These are phyloP conservation scores for Oenanthe sinensis DNA, from an alignment of 129 eudicot genomes.

Conservation along the genomic window DNA sequence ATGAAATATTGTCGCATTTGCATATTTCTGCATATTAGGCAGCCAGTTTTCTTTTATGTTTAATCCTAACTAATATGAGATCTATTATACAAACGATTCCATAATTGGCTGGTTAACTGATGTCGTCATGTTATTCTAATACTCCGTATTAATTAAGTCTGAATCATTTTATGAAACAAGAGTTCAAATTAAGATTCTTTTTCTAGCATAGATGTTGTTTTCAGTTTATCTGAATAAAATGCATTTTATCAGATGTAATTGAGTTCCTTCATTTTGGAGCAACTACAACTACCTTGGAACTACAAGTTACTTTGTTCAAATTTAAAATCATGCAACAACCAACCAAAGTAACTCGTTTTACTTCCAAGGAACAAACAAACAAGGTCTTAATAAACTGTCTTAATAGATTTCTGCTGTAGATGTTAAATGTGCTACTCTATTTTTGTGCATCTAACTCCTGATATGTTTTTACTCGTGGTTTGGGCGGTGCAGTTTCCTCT, in stretches of 20 bases:
- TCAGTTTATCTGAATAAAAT: background rate
- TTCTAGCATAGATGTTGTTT: background rate
- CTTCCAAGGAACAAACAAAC: background rate
- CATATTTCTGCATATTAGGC: background rate
- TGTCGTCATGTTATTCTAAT: background rate
- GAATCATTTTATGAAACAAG: background rate
- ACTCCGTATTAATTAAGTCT: background rate
- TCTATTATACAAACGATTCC: background rate
- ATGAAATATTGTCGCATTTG: background rate
- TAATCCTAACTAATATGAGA: background rate
- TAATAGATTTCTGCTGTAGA: background rate
- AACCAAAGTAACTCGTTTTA: background rate
- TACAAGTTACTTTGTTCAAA: background rate
- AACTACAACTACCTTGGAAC: background rate
- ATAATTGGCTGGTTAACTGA: background rate
- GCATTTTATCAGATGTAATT: background rate
- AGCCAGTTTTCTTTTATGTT: background rate
- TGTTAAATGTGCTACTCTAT: background rate
- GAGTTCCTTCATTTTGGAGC: background rate
- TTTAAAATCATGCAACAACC: background rate
- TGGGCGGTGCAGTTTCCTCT: background rate
- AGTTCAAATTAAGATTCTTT: background rate
- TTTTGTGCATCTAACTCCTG: background rate
- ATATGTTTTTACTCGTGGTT: background rate
- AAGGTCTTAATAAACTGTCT: background rate